Conservation (phyloP, 2,329 filamentous ascomycete species). For the Calonectria pauciramosa region DNA sequence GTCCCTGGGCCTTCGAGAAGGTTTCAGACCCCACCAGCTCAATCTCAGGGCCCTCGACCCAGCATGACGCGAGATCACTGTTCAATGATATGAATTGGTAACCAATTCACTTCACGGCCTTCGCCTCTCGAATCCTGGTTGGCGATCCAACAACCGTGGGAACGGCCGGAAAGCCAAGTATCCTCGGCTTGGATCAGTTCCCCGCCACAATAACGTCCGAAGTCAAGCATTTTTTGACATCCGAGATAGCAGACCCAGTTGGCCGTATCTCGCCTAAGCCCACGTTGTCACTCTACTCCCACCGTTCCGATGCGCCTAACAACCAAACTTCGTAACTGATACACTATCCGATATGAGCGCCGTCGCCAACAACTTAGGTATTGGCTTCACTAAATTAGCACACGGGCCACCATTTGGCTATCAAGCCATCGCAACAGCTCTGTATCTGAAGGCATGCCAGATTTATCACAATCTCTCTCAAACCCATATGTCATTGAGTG, state of each 20-base stretch:
- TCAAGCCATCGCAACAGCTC: neutral
- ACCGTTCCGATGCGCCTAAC: neutral
- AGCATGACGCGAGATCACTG: conserved; percentile 47
- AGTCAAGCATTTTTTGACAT: conserved; percentile 9
- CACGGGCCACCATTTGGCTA: conserved; percentile 30
- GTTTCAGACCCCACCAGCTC: conserved; percentile 43
- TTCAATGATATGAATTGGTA: conserved; percentile 42
- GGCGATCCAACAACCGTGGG: conserved; percentile 39
- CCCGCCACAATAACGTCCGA: conserved; percentile 12
- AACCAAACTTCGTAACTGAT: conserved; percentile 18
- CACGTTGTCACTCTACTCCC: conserved; percentile 12
- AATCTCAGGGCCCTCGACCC: conserved; percentile 34
- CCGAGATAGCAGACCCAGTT: conserved; percentile 12
- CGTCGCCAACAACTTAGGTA: conserved; percentile 26
- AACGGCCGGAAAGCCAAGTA: conserved; percentile 20
- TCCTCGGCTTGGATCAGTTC: conserved; percentile 33
- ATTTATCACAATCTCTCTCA: conserved; percentile 23
- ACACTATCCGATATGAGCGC: conserved; percentile 12
- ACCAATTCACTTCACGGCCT: conserved; percentile 33
- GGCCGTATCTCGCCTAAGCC: conserved; percentile 3
- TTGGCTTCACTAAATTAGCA: conserved; percentile 32
- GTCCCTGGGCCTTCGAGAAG: conserved; percentile 50
- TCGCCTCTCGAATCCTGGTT: conserved; percentile 40
- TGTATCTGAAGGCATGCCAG: neutral
- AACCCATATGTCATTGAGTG: conserved; percentile 30